Conservation (phyloP, 495 filamentous ascomycete species). For the Parachaetomium inaequale region DNA sequence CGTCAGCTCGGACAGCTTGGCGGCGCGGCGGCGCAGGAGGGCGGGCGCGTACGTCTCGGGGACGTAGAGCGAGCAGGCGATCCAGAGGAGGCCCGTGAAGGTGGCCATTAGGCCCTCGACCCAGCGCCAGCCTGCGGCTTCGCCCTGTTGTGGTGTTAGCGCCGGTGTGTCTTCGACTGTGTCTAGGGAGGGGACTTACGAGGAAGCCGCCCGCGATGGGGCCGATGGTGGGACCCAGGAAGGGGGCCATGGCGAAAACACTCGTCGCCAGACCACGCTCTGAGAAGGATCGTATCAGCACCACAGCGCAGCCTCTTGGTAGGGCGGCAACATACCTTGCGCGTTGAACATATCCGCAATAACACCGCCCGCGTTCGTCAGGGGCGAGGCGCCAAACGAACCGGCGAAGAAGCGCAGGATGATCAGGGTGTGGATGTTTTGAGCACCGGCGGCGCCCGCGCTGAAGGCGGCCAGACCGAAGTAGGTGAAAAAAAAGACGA, state of each 20-base stretch:
- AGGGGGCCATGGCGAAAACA: slow-evolving; percentile 64
- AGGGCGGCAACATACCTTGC: slow-evolving; percentile 18
- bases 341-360: slow-evolving; percentile 72
- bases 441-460: slow-evolving; percentile 57
- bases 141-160: slow-evolving; percentile 15
- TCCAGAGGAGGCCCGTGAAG: slow-evolving; percentile 65
- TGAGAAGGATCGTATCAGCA: slow-evolving; percentile 18
- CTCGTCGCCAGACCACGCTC: slow-evolving; percentile 62
- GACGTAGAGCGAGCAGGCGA: slow-evolving; percentile 59
- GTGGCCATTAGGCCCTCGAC: slow-evolving; percentile 62
- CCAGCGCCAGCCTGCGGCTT: slow-evolving; percentile 59
- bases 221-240: slow-evolving; percentile 64
- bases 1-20: slow-evolving; percentile 60
- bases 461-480: slow-evolving; percentile 64
- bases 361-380: slow-evolving; percentile 71
- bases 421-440: slow-evolving; percentile 62
- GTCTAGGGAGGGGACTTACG: slow-evolving; percentile 39
- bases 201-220: slow-evolving; percentile 60
- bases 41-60: slow-evolving; percentile 80
- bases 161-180: not conserved
- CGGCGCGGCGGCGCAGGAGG: slow-evolving; percentile 68
- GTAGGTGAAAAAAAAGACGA: slow-evolving; percentile 64
- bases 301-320: not conserved
- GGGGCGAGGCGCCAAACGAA: slow-evolving; percentile 68
- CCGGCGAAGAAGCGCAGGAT: slow-evolving; percentile 77